Conservation (phyloP, 2,329 filamentous ascomycete genomes). For the Neofusicoccum parvum region DNA sequence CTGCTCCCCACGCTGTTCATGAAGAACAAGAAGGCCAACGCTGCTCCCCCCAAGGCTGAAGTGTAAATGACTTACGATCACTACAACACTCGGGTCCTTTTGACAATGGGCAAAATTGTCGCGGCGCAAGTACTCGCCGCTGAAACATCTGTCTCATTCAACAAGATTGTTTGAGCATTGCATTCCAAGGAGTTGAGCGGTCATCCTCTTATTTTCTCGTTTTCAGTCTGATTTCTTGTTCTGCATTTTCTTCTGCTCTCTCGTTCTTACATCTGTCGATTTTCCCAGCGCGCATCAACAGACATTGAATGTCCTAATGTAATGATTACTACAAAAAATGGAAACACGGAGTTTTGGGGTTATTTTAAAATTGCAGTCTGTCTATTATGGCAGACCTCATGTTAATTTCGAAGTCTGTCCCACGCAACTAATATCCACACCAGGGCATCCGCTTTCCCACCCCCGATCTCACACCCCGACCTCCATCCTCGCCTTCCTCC, state of each 20-base stretch:
- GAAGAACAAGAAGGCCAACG: constrained; percentile 51
- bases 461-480: neutral
- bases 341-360: neutral
- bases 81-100: neutral
- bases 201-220: neutral
- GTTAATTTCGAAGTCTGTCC: neutral
- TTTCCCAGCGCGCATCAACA: neutral
- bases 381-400: too few species aligned
- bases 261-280: neutral
- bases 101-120: neutral
- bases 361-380: neutral
- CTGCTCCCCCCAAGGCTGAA: constrained; percentile 33
- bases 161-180: neutral
- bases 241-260: neutral
- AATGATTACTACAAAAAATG: constrained; percentile 15
- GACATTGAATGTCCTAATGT: constrained; percentile 14
- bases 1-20: constrained; percentile 52
- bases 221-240: neutral
- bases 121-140: neutral
- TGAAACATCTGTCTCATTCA: constrained; percentile 2
- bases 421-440: neutral
- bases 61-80: neutral
- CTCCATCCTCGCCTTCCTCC: neutral
- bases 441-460: too few species aligned
- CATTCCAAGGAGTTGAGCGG: constrained; percentile 3